Base-by-base conservation (phyloP, 345 rosid species). In the Cardamine chenopodiifolia region DNA sequence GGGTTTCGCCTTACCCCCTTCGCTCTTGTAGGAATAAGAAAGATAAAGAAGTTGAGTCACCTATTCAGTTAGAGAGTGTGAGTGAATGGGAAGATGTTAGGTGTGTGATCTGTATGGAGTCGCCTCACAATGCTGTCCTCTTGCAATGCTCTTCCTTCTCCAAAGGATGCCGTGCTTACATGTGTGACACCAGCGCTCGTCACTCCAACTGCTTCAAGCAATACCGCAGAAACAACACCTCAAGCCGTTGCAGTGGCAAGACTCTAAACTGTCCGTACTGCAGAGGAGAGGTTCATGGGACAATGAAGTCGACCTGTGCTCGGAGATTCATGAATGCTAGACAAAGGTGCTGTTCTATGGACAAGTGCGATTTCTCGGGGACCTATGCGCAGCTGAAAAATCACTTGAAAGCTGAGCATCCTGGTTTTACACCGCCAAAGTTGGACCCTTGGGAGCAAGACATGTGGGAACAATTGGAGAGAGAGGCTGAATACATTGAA, bases 41-140 rank as follows among this genome's bases (percentile, higher is more conserved):
- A 42, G 44, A 66, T 6, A 78, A 82, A 57, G 82, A 77, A 73
- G 63, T 13, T 9, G 70, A 66, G 34, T 58, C 74, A 49, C 68
- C 71, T 7, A 37, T 64, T 4, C 83, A 29, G 79, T 26, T 69
- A 22, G 72, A 85, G 72, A 79, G 85, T 72, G 78, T 63, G 7
- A 82, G 82, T 59, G 87, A 84, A 66, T 88, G 89, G 91, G 93
- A 89, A 49, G 90, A 85, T 48, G 84, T 77, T 7, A 76, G 82
- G 75, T 91, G 97, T 71, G 84, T 90, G 1, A 72, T 88, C 54
- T 91, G 96, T 68, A 83, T 91, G 88, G 97, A 91, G 68, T 86
- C 86, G 7, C 96, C 97, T 1, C 96, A 88, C 69, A 91, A 86
- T 66, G 91, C 85, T 0, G 93, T 89, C 18, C 86, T 89, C 34